Conservation (phyloP, 1,284 basidiomycete species). For the Ceratobasidium sp. region DNA sequence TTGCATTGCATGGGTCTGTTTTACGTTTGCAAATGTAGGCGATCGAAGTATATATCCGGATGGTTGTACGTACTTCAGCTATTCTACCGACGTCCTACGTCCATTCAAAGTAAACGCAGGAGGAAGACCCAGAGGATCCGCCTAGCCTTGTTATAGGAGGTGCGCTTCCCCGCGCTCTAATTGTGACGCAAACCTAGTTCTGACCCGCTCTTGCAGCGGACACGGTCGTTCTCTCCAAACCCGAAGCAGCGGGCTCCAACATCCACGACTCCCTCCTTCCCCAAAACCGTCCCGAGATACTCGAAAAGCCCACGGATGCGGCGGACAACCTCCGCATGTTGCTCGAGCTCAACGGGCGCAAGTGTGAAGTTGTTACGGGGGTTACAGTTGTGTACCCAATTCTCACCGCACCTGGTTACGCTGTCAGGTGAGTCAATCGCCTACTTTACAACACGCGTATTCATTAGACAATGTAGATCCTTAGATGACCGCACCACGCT, state of each 20-base stretch:
- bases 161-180: constrained; percentile 54
- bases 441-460: constrained; percentile 5
- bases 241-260: constrained; percentile 64
- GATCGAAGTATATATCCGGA: constrained; percentile 88
- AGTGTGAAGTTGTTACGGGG: constrained; percentile 93
- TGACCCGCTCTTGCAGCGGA: constrained; percentile 69
- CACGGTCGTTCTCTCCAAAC: constrained; percentile 88
- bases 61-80: constrained; percentile 70
- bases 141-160: constrained; percentile 95
- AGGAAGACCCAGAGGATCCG: constrained; percentile 77
- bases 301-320: constrained; percentile 88
- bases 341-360: constrained; percentile 83
- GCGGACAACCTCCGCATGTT: constrained; percentile 91
- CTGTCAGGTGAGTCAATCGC: constrained; percentile 68
- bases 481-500: constrained; percentile 86
- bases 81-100: neutral
- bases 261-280: constrained; percentile 63
- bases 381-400: constrained; percentile 86
- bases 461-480: constrained; percentile 61
- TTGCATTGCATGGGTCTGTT: neutral
- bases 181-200: neutral
- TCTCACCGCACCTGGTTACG: constrained; percentile 86
- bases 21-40: constrained; percentile 58
- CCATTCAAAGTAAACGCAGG: constrained; percentile 54
- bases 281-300: constrained; percentile 68